Conservation (phyloP, 805 yeast genomes). For the Naumovozyma baii region DNA sequence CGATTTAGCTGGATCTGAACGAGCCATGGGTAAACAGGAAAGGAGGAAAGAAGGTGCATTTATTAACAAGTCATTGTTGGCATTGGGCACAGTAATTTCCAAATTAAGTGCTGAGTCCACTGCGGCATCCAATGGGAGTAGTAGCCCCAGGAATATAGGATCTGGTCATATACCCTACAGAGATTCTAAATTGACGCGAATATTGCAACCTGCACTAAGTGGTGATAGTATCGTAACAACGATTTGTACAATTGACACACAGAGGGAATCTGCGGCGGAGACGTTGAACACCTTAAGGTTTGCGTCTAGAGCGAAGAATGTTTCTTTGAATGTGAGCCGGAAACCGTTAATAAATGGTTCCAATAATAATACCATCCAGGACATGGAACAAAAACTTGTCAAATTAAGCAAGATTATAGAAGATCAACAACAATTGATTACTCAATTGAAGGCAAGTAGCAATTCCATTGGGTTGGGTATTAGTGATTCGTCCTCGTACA, state of each 20-base stretch:
- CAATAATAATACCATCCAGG: conserved; percentile 14
- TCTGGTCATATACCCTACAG: conserved; percentile 72
- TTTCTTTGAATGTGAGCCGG: conserved; percentile 56
- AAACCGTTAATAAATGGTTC: conserved; percentile 31
- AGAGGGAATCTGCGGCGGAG: conserved; percentile 54
- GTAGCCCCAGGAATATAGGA: conserved; percentile 12
- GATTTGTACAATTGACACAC: conserved; percentile 75
- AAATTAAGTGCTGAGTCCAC: conserved; percentile 44
- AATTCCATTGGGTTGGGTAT: not conserved
- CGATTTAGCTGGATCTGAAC: conserved; percentile 95
- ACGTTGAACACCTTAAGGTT: conserved; percentile 81
- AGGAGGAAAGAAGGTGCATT: conserved; percentile 89
- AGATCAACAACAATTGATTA: conserved; percentile 46
- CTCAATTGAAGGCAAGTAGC: conserved; percentile 15
- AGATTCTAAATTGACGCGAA: conserved; percentile 83
- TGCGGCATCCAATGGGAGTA: conserved; percentile 12
- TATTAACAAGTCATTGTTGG: conserved; percentile 82
- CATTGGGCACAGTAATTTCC: conserved; percentile 87
- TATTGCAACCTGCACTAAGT: conserved; percentile 84
- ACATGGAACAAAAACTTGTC: conserved; percentile 44
- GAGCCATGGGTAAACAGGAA: conserved; percentile 55
- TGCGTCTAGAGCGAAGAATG: conserved; percentile 88
- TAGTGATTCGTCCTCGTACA: too few relatives aligned
- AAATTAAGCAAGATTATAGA: conserved; percentile 53
- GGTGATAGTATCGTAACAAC: conserved; percentile 80